A percentile compares a stretch with the other conserved stretches of the same genome.
Evolutionary conservation across 371 early-diverging fungal genomes (phyloP).

Genomic region (Capillidium rhysosporum): DNA sequence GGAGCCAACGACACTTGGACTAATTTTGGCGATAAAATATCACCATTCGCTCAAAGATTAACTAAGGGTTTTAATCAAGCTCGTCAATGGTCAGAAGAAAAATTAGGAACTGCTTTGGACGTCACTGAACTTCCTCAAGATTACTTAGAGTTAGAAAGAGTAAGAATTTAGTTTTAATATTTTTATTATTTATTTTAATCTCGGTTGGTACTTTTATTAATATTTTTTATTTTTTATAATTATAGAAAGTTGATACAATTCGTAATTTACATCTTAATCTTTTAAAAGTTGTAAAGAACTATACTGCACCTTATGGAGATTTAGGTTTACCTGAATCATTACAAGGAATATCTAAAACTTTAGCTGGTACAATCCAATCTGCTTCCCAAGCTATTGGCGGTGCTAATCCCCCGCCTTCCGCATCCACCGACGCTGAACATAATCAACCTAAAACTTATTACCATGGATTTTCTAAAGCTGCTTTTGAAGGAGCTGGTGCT

Average conservation of each 20-base stretch:
- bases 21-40: slow-evolving; percentile 1
- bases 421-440: slow-evolving; percentile 9
- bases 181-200: neutral
- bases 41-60: slow-evolving; percentile 1
- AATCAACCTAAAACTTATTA: slow-evolving; percentile 36
- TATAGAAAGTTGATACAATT: slow-evolving; percentile 41
- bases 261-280: slow-evolving; percentile 40
- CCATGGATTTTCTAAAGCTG: slow-evolving; percentile 54
- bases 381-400: slow-evolving; percentile 37
- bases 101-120: slow-evolving; percentile 55
- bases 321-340: slow-evolving; percentile 62
- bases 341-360: slow-evolving; percentile 43
- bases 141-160: slow-evolving; percentile 64
- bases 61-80: slow-evolving; percentile 6
- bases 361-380: slow-evolving; percentile 34
- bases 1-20: slow-evolving; percentile 1
- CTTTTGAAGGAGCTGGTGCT: slow-evolving; percentile 33
- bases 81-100: slow-evolving; percentile 71
- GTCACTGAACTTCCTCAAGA: slow-evolving; percentile 80
- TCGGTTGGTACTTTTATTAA: neutral
- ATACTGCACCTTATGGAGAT: slow-evolving; percentile 27
- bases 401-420: slow-evolving; percentile 16
- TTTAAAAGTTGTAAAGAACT: slow-evolving; percentile 50
- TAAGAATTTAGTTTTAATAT: slow-evolving; percentile 10
- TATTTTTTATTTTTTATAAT: neutral